A percentile compares a stretch with the other conserved stretches of the same genome.
These are phyloP conservation scores for Phytopythium cucurbitacearum DNA, from an alignment of 352 stramenopile species.

Conservation along the genomic window DNA sequence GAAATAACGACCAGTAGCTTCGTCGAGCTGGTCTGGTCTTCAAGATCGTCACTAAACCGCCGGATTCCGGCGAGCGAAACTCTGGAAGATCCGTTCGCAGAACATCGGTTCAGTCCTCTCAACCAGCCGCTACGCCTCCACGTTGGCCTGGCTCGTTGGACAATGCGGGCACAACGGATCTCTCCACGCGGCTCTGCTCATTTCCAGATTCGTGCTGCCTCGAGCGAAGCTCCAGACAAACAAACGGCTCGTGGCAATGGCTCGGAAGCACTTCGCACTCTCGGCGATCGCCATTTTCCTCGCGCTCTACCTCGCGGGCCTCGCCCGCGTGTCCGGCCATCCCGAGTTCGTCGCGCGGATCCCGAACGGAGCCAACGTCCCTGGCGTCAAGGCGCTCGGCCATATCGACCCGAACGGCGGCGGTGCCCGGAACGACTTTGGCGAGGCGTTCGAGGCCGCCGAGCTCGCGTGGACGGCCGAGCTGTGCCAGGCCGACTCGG, in stretches of 20 bases:
- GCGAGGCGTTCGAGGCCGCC: constrained; percentile 21
- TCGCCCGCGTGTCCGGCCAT: not conserved
- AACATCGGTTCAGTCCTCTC: too few species aligned
- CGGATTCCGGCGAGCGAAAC: too few species aligned
- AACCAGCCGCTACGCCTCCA: too few species aligned
- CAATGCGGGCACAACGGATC: too few species aligned
- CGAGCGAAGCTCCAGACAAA: too few species aligned
- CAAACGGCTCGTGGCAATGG: not conserved
- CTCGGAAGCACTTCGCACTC: not conserved
- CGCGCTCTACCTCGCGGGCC: not conserved
- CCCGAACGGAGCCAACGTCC: constrained; percentile 26
- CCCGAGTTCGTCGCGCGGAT: constrained; percentile 16
- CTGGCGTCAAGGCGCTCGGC: constrained; percentile 17
- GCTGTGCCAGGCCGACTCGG: constrained; percentile 44
- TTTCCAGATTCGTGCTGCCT: too few species aligned
- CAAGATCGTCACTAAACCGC: too few species aligned
- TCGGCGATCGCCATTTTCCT: not conserved
- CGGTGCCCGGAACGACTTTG: constrained; percentile 29
- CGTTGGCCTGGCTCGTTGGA: too few species aligned
- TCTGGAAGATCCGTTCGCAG: too few species aligned
- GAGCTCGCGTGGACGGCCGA: constrained; percentile 19
- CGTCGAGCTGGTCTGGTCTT: too few species aligned
- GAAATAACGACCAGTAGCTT: too few species aligned
- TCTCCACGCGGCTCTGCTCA: too few species aligned
- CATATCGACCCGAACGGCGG: constrained; percentile 11